phyloP scores from a whole-genome alignment of 2,329 filamentous ascomycete genomes.

The Incumbomyces lentus region DNA sequence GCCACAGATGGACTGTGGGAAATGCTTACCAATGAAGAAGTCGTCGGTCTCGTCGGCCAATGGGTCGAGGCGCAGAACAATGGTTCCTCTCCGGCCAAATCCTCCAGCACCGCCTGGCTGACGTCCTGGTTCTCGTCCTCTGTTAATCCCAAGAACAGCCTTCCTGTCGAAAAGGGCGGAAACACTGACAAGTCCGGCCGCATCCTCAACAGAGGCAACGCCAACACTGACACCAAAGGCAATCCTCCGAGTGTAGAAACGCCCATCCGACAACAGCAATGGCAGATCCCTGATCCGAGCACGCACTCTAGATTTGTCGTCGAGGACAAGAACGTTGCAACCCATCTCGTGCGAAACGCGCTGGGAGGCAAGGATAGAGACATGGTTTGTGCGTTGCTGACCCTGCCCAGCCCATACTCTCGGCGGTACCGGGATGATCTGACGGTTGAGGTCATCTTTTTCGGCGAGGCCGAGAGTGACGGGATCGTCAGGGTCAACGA shows the following conservation, averaged over 20 bases:
- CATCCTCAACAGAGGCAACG: slow-evolving; percentile 25
- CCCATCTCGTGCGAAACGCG: slow-evolving; percentile 88
- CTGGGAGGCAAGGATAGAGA: slow-evolving; percentile 88
- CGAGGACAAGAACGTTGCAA: slow-evolving; percentile 91
- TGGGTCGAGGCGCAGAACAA: slow-evolving; percentile 75
- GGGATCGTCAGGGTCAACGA: slow-evolving; percentile 75
- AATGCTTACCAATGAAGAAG: slow-evolving; percentile 97
- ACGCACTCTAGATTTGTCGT: slow-evolving; percentile 68
- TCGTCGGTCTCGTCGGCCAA: slow-evolving; percentile 88
- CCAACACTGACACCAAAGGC: slow-evolving; percentile 4
- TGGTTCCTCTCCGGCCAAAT: slow-evolving; percentile 18
- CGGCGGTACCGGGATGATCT: slow-evolving; percentile 88
- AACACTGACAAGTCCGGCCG: slow-evolving; percentile 45
- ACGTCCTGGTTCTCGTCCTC: slow-evolving; percentile 43
- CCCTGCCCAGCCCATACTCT: slow-evolving; percentile 81
- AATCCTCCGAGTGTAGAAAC: slow-evolving; percentile 24
- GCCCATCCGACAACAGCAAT: slow-evolving; percentile 82
- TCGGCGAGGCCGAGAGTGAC: slow-evolving; percentile 66
- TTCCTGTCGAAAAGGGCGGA: slow-evolving; percentile 64
- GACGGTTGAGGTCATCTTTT: slow-evolving; percentile 97
- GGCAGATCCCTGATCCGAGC: slow-evolving; percentile 66
- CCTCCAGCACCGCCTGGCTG: slow-evolving; percentile 51
- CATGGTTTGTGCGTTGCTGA: slow-evolving; percentile 84
- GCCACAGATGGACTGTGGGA: slow-evolving; percentile 97
- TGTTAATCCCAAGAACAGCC: slow-evolving; percentile 35